phyloP scores from a whole-genome alignment of 768 basidiomycete species.

The Termitomyces titanicus region DNA sequence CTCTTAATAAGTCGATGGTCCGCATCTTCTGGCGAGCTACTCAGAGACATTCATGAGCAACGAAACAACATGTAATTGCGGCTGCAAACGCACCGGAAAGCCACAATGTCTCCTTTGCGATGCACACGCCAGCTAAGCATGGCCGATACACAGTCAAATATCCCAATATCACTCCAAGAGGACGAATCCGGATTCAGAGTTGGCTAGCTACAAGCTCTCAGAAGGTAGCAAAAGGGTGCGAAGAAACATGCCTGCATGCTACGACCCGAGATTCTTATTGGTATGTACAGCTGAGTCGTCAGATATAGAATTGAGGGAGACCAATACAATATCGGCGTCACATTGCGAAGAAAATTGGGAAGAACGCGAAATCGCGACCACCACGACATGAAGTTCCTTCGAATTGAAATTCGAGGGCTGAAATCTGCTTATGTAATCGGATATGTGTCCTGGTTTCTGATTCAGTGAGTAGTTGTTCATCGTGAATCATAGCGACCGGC shows the following conservation, averaged over 20 bases:
- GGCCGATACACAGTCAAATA: constrained; percentile 55
- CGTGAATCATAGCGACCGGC: too few relatives aligned
- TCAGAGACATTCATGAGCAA: neutral
- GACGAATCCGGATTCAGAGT: constrained; percentile 75
- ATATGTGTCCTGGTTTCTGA: neutral
- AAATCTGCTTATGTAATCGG: neutral
- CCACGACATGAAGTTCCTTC: constrained; percentile 13
- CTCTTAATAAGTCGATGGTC: constrained; percentile 59
- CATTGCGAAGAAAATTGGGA: neutral
- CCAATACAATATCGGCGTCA: constrained; percentile 48
- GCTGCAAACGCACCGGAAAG: constrained; percentile 41
- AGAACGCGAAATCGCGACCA: constrained; percentile 1
- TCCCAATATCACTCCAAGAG: constrained; percentile 52
- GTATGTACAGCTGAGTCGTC: constrained; percentile 44
- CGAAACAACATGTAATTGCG: neutral
- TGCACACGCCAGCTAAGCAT: constrained; percentile 29
- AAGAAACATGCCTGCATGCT: constrained; percentile 68
- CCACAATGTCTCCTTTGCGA: constrained; percentile 62
- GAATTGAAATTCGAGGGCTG: neutral
- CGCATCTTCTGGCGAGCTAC: constrained; percentile 58
- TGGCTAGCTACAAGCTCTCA: constrained; percentile 38
- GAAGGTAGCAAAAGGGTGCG: neutral
- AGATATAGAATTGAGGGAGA: constrained; percentile 49
- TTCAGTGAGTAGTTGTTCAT: neutral
- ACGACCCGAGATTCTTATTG: constrained; percentile 54